Evolutionary conservation across 257 asterid species (phyloP).

Genomic region (Datura wrightii): DNA sequence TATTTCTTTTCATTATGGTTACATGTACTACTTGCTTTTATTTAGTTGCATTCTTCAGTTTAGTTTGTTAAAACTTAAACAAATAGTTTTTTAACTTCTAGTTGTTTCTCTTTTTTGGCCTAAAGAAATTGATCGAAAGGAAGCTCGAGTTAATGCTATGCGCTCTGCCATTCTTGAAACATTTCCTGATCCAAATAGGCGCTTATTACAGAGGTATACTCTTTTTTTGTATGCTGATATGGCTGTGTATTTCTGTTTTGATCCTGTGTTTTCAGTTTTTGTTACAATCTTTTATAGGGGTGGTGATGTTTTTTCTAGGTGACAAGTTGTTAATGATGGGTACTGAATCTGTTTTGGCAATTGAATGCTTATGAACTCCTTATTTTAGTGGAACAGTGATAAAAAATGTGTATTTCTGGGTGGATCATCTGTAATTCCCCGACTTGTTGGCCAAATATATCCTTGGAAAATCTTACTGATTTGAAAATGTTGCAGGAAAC

Average conservation of each 20-base stretch:
- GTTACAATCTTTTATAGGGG: not conserved
- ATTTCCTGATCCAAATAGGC: constrained; percentile 96
- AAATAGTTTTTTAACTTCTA: constrained; percentile 26
- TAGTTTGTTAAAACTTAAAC: not conserved
- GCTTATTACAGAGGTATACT: constrained; percentile 82
- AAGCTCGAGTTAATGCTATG: constrained; percentile 77
- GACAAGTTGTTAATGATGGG: not conserved
- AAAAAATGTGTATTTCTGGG: constrained; percentile 7
- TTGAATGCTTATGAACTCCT: not conserved
- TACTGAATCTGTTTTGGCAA: constrained; percentile 8
- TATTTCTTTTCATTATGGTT: not conserved
- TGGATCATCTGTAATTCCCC: not conserved
- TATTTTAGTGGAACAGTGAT: not conserved
- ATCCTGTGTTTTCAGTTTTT: not conserved
- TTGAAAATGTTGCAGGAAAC: not conserved
- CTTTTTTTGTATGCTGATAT: constrained; percentile 19
- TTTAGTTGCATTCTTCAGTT: constrained; percentile 19
- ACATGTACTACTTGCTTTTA: not conserved
- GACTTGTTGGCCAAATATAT: not conserved
- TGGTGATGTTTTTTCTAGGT: not conserved
- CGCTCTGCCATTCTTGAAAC: constrained; percentile 83
- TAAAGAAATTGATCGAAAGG: constrained; percentile 79
- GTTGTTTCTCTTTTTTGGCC: constrained; percentile 38
- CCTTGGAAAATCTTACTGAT: not conserved
- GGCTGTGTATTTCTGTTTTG: not conserved